Percentiles rank a stretch among this genome's conserved stretches.
These are phyloP conservation scores for Lecanicillium sp. DNA, from an alignment of 2,329 filamentous ascomycete species.

Conservation along the genomic window DNA sequence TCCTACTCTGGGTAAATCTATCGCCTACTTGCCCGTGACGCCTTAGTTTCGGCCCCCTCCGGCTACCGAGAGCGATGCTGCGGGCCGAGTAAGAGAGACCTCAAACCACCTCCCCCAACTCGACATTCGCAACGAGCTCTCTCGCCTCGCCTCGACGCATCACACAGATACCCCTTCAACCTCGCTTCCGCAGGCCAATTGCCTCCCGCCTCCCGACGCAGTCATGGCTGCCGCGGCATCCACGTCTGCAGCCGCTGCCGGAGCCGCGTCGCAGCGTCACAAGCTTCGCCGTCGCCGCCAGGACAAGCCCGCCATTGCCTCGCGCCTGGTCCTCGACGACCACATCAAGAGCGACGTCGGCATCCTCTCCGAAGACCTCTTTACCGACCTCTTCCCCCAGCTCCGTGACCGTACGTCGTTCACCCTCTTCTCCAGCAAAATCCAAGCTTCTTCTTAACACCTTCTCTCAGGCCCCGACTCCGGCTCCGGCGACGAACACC, in stretches of 20 bases:
- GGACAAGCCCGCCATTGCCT: constrained; percentile 70
- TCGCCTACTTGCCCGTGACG: too few relatives aligned
- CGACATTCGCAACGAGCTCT: not conserved
- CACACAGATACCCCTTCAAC: too few relatives aligned
- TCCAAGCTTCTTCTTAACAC: too few relatives aligned
- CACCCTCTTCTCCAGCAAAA: not conserved
- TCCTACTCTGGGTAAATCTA: too few relatives aligned
- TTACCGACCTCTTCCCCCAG: constrained; percentile 70
- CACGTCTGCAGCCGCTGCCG: constrained; percentile 14
- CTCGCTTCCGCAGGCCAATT: too few relatives aligned
- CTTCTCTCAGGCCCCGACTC: too few relatives aligned
- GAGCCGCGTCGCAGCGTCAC: constrained; percentile 22
- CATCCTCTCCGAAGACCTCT: constrained; percentile 79
- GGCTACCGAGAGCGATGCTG: constrained; percentile 6
- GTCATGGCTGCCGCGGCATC: constrained; percentile 17
- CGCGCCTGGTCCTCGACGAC: constrained; percentile 76
- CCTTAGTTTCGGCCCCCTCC: constrained; percentile 6
- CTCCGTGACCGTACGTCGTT: constrained; percentile 40
- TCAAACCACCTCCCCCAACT: constrained; percentile 2
- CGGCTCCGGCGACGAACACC: constrained; percentile 26
- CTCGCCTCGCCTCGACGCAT: constrained; percentile 3
- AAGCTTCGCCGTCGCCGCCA: constrained; percentile 47
- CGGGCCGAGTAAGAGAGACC: constrained; percentile 7
- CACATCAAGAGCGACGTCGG: constrained; percentile 80
- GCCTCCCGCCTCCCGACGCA: constrained; percentile 1